Evolutionary conservation across 768 basidiomycete species (phyloP).

Genomic region (Suillus occidentalis): DNA sequence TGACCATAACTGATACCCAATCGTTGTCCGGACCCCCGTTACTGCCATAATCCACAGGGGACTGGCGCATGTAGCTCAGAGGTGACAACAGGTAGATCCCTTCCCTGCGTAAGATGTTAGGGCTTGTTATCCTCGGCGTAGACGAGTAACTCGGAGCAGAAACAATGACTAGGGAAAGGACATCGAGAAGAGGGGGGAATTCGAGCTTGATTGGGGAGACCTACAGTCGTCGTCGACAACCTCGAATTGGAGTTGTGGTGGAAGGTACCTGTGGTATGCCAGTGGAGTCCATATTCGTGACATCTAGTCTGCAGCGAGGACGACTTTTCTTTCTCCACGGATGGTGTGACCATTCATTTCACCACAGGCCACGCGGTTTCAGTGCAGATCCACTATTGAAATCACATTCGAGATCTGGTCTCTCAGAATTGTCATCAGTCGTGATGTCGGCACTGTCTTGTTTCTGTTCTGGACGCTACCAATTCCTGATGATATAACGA

Average conservation of each 20-base stretch:
- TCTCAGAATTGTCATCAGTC: neutral
- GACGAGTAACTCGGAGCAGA: too few relatives aligned
- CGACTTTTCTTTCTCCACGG: neutral
- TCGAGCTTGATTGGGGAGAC: neutral
- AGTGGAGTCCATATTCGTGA: neutral
- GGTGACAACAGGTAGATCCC: neutral
- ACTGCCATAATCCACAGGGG: neutral
- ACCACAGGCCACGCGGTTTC: neutral
- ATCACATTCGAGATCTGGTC: neutral
- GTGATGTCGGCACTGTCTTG: neutral
- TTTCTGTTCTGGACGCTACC: neutral
- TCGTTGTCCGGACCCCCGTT: neutral
- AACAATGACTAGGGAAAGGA: neutral
- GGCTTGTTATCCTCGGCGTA: neutral
- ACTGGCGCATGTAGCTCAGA: neutral
- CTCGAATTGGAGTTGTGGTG: neutral
- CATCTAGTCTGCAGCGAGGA: neutral
- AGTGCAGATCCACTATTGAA: neutral
- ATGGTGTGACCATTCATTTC: neutral
- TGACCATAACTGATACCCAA: neutral
- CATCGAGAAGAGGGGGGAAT: neutral
- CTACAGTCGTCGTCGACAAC: neutral
- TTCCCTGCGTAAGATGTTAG: neutral
- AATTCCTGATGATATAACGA: slow-evolving; percentile 24
- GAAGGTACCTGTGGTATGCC: neutral